A percentile compares a stretch with the other conserved stretches of the same genome.
Evolutionary conservation across 371 early-diverging fungal species (phyloP).

Genomic region (Mortierella sp.): DNA sequence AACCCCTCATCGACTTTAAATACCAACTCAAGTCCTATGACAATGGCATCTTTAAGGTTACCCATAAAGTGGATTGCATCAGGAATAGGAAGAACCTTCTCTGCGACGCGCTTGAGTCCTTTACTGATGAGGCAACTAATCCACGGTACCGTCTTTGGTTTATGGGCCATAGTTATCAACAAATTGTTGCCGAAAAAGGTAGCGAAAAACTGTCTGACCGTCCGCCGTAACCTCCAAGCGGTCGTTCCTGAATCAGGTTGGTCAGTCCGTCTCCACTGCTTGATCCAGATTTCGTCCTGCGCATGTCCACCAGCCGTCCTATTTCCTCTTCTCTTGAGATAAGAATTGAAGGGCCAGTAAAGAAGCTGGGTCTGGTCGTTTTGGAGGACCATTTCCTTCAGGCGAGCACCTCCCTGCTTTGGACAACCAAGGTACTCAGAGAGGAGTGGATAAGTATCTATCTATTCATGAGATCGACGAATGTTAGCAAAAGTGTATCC

Average conservation of each 20-base stretch:
- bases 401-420: conserved; percentile 8
- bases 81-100: conserved; percentile 25
- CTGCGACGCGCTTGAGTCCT: neutral
- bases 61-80: conserved; percentile 49
- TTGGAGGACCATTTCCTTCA: conserved; percentile 13
- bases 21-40: conserved; percentile 29
- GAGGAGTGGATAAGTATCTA: conserved; percentile 24
- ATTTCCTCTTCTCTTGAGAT: neutral
- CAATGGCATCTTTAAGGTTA: conserved; percentile 27
- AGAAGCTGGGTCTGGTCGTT: conserved; percentile 38
- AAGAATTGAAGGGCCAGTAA: conserved; percentile 49
- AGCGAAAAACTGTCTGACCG: neutral
- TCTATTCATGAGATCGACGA: neutral
- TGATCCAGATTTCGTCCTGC: conserved; percentile 42
- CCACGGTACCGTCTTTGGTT: conserved; percentile 17
- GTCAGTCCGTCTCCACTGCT: conserved; percentile 30
- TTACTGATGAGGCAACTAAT: neutral
- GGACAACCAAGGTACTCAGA: neutral
- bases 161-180: conserved; percentile 12
- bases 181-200: conserved; percentile 11
- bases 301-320: neutral
- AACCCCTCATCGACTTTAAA: conserved; percentile 38
- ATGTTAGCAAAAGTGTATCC: neutral
- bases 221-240: neutral
- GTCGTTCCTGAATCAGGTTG: neutral